Conservation (phyloP, 73 alveolate genomes). For the Paramecium octaurelia region DNA sequence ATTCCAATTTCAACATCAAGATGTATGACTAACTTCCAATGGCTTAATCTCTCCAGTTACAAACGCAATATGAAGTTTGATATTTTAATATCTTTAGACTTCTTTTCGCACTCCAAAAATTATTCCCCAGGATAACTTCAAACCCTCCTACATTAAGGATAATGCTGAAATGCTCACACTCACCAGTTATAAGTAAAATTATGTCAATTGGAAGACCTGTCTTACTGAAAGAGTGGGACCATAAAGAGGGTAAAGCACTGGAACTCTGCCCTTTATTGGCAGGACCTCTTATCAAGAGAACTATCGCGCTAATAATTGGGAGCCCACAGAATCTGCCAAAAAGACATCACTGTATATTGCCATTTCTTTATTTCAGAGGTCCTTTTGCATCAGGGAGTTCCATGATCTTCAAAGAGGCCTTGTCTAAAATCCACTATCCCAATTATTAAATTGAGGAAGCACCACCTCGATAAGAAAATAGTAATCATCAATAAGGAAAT, state of each 20-base stretch:
- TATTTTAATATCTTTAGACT: neutral
- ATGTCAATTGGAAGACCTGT: neutral
- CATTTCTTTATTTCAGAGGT: neutral
- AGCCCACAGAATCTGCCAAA: neutral
- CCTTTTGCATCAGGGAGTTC: slow-evolving; percentile 12
- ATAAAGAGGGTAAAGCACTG: neutral
- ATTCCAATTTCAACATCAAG: neutral
- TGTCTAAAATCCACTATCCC: neutral
- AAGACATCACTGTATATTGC: neutral
- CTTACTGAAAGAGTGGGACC: slow-evolving; percentile 9
- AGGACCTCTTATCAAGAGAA: neutral
- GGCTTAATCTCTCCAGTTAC: neutral
- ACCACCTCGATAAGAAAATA: neutral
- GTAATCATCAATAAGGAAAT: neutral
- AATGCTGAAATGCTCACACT: slow-evolving; percentile 1
- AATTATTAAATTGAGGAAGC: neutral
- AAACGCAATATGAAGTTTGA: slow-evolving; percentile 2
- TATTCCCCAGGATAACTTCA: neutral
- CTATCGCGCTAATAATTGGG: neutral
- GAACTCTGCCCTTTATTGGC: slow-evolving; percentile 31
- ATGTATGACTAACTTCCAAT: neutral
- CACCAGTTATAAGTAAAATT: slow-evolving; percentile 9
- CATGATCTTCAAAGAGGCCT: slow-evolving; percentile 2
- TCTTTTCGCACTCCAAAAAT: neutral
- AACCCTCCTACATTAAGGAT: neutral